Conservation (phyloP, 1,284 basidiomycete genomes). For the Ganoderma boninense region DNA sequence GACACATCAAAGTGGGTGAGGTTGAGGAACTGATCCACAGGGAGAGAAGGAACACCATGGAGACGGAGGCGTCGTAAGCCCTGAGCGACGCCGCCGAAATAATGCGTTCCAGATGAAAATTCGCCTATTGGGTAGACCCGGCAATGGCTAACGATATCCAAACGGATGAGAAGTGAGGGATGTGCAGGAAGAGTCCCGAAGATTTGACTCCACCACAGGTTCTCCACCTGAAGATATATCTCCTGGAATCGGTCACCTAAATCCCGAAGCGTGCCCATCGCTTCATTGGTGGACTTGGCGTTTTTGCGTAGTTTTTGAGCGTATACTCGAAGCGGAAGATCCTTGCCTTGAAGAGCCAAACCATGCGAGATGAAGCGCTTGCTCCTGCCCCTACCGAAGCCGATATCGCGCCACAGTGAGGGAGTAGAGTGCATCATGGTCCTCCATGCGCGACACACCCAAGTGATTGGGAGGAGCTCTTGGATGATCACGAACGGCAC, state of each 20-base stretch:
- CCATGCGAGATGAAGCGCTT: background rate
- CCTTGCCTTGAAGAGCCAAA: too few species aligned
- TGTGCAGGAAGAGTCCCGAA: too few species aligned
- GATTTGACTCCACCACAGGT: too few species aligned
- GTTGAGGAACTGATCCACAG: background rate
- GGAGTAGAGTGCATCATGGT: background rate
- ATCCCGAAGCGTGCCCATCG: too few species aligned
- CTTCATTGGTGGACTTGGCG: too few species aligned
- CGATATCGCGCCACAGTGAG: background rate
- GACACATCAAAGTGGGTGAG: background rate
- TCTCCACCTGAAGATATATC: too few species aligned
- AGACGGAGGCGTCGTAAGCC: background rate
- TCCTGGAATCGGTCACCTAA: too few species aligned
- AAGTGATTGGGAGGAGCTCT: background rate
- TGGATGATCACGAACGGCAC: background rate
- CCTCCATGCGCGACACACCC: background rate
- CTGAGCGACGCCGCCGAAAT: background rate
- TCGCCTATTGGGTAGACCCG: too few species aligned
- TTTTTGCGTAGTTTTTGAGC: too few species aligned
- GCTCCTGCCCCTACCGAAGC: background rate
- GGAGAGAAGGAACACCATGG: background rate
- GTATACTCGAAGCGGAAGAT: too few species aligned
- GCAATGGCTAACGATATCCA: too few species aligned
- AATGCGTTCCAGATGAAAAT: background rate
- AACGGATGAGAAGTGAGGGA: too few species aligned